Evolutionary conservation across 305 asterid species (phyloP).

Genomic region (Solanum hybrid): DNA sequence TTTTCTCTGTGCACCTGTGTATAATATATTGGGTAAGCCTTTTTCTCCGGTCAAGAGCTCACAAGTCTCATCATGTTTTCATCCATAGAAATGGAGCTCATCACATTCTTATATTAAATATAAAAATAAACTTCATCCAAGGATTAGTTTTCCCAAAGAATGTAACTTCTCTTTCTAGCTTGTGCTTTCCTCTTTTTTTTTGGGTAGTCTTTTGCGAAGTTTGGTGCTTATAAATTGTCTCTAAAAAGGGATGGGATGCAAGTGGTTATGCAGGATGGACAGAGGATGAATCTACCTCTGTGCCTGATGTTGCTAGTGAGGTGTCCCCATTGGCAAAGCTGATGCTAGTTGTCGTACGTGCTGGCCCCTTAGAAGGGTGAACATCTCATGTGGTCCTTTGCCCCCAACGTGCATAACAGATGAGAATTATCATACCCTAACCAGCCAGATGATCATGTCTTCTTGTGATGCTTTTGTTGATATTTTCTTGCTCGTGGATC

Average conservation of each 20-base stretch:
- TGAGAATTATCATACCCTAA: not conserved
- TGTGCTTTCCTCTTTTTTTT: not conserved
- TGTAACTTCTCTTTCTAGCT: not conserved
- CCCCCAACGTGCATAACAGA: not conserved
- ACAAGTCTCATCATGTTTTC: not conserved
- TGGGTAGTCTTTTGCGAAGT: not conserved
- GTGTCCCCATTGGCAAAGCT: not conserved
- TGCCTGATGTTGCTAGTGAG: not conserved
- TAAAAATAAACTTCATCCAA: not conserved
- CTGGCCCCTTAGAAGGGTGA: not conserved
- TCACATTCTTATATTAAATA: not conserved
- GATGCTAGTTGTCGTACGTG: not conserved
- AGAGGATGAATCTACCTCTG: not conserved
- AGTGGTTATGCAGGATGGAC: not conserved
- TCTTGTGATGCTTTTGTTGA: not conserved
- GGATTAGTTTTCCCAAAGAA: not conserved
- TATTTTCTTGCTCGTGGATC: not conserved
- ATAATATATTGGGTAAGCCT: slow-evolving; percentile 12
- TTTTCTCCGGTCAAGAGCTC: not conserved
- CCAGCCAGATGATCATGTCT: not conserved
- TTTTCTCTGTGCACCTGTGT: slow-evolving; percentile 3
- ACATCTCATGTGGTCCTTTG: not conserved
- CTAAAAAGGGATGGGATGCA: not conserved
- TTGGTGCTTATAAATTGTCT: not conserved
- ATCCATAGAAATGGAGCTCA: not conserved